Evolutionary conservation across 257 asterid genomes (phyloP), one percentile per base, ranked within the genome.

Genomic region (Salvia splendens): DNA sequence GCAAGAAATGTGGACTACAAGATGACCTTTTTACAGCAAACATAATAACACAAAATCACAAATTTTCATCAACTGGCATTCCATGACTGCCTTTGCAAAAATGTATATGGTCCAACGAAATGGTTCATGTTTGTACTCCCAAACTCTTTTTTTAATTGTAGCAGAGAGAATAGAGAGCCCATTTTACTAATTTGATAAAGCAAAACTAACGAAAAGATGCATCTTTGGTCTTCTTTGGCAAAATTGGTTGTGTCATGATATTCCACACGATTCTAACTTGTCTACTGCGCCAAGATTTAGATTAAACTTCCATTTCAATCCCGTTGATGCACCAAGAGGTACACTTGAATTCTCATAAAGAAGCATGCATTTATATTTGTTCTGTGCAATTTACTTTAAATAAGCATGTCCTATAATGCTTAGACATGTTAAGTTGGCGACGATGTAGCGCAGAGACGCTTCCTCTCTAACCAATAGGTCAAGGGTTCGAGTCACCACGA

Each of bases 241-340:
- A 46, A 33, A 40, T 40, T 7, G 45, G 45, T 7, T 8, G 11
- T 5, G 53, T 4, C 28, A 2, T 14, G 53, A 48, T 35, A 35
- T 35, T 35, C 47, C 47, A 57, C 64, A 6, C 33, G 64, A 12
- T 41, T 35, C 47, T 35, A 35, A 11, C 63, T 33, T 33, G 43
- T 33, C 45, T 2, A n/a, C 35, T 35, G n/a, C 36, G 12, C 64
- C 12, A 2, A 14, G 30, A 57, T 35, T 33, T 12, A 36, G 47
- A 40, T n/a, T 35, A 35, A 57, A 35, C 12, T 5, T 48, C 53
- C 53, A 48, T 48, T 48, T 57, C 64, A 35, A 35, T 6, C 64
- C 47, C 6, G 8, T 12, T 35, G 47, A 57, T 57, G 30, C 64
- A 57, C 36, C 64, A n/a, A n/a, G 64, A 35, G 32, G 64, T 57